Conservation (phyloP, 2,329 filamentous ascomycete species). For the Amesomyces nigricolor region DNA sequence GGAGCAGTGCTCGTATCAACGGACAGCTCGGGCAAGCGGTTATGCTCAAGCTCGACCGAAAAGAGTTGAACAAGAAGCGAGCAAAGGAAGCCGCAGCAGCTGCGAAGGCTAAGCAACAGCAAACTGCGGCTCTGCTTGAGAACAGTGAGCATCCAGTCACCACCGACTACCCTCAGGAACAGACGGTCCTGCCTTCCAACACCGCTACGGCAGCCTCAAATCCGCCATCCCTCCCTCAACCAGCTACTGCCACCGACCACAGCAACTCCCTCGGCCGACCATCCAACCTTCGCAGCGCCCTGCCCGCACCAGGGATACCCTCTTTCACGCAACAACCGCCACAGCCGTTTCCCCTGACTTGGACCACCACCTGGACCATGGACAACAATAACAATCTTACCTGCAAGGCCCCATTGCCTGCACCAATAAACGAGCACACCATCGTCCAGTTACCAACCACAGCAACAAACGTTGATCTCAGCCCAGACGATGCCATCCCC, state of each 20-base stretch:
- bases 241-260: neutral
- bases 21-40: constrained; percentile 51
- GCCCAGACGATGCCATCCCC: constrained; percentile 7
- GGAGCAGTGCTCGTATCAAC: constrained; percentile 52
- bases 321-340: neutral
- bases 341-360: neutral
- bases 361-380: constrained; percentile 1
- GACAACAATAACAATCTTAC: neutral
- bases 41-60: constrained; percentile 45
- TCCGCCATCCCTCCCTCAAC: neutral
- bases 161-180: neutral
- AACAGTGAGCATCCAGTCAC: neutral
- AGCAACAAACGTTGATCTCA: neutral
- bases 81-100: neutral
- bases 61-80: constrained; percentile 31
- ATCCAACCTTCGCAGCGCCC: neutral
- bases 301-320: neutral
- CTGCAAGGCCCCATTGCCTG: neutral
- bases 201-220: neutral
- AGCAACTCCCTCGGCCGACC: neutral
- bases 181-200: neutral
- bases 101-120: neutral
- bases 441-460: neutral
- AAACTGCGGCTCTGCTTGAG: neutral
- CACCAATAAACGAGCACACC: neutral